Conservation (phyloP, 192 early-diverging fungal species). For the Powellomyces hirtus region DNA sequence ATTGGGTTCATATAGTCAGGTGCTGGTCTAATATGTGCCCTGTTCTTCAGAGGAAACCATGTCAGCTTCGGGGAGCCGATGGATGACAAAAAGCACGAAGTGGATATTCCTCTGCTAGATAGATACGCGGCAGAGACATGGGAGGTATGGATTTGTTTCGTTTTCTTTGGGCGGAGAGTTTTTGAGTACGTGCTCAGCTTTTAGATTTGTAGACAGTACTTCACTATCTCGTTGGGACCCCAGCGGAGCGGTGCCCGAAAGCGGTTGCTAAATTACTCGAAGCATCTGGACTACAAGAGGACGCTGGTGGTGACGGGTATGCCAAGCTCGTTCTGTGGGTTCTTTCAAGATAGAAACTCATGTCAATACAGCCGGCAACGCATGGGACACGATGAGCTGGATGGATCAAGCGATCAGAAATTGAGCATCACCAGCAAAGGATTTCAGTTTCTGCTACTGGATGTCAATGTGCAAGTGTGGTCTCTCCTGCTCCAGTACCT, state of each 20-base stretch:
- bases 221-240: slow-evolving; percentile 90
- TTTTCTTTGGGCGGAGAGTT: too few relatives aligned
- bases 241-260: slow-evolving; percentile 59
- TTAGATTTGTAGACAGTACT: slow-evolving; percentile 58
- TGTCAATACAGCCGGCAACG: too few relatives aligned
- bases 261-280: slow-evolving; percentile 71
- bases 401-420: not conserved
- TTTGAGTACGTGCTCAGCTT: too few relatives aligned
- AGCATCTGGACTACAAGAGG: slow-evolving; percentile 60
- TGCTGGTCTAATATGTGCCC: not conserved
- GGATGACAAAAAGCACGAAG: slow-evolving; percentile 54
- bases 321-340: too few relatives aligned
- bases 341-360: too few relatives aligned
- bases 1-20: not conserved
- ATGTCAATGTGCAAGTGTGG: slow-evolving; percentile 94
- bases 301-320: not conserved
- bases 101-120: slow-evolving; percentile 74
- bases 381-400: not conserved
- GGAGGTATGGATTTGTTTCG: slow-evolving; percentile 54
- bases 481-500: slow-evolving; percentile 92
- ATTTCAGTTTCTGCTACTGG: slow-evolving; percentile 95
- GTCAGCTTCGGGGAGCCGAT: slow-evolving; percentile 81
- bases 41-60: slow-evolving; percentile 68
- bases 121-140: slow-evolving; percentile 77
- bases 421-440: slow-evolving; percentile 87